These are phyloP conservation scores for Yarrowia deformans DNA, from an alignment of 805 yeast species.

Conservation along the genomic window DNA sequence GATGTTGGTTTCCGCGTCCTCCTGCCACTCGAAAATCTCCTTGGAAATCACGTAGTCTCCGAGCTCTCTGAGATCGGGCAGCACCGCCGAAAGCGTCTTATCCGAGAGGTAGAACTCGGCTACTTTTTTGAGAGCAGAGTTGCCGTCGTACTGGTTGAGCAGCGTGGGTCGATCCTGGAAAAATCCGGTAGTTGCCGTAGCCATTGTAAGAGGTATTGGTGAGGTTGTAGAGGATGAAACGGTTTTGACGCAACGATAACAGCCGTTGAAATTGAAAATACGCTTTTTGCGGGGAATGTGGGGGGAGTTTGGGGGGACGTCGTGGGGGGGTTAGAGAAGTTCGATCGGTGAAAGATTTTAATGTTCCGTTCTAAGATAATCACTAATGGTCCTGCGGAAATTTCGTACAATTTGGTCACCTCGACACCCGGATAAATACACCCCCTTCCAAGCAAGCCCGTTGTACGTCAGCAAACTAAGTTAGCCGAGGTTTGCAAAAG, in stretches of 20 bases:
- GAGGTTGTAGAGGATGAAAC: not conserved
- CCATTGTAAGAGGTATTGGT: conserved; percentile 41
- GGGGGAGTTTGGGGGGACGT: not conserved
- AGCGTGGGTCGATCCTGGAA: conserved; percentile 46
- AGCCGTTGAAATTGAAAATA: conserved; percentile 11
- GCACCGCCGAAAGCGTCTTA: conserved; percentile 11
- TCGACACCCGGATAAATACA: too few relatives aligned
- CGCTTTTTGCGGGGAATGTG: conserved; percentile 2
- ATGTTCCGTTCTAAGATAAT: too few relatives aligned
- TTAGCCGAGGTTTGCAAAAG: too few relatives aligned
- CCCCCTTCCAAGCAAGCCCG: too few relatives aligned
- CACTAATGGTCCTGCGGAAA: too few relatives aligned
- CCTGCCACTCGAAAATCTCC: conserved; percentile 46
- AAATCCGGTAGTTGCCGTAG: conserved; percentile 47
- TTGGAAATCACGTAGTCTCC: conserved; percentile 45
- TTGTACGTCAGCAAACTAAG: too few relatives aligned
- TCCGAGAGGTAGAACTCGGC: conserved; percentile 42
- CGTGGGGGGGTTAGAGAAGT: too few relatives aligned
- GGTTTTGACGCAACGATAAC: not conserved
- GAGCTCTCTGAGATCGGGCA: conserved; percentile 43
- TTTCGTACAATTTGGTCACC: too few relatives aligned
- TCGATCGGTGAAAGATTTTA: too few relatives aligned
- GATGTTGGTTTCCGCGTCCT: conserved; percentile 47
- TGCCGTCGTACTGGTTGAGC: conserved; percentile 46
- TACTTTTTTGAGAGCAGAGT: conserved; percentile 44